phyloP scores from a whole-genome alignment of 352 stramenopile genomes.

The Lagenidium sp. region DNA sequence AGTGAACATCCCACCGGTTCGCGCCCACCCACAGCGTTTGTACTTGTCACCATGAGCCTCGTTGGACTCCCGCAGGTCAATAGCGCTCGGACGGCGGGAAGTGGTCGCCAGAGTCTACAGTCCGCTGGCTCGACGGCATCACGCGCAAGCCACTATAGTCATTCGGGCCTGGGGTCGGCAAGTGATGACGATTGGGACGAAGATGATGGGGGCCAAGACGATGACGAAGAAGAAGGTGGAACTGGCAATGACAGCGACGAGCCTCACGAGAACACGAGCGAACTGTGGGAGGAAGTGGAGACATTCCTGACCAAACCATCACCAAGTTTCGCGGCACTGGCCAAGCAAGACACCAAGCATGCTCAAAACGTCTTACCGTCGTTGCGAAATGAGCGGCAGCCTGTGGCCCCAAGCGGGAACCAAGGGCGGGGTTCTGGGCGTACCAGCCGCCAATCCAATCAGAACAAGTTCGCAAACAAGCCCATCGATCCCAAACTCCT shows the following conservation, averaged over 20 bases:
- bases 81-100: constrained; percentile 14
- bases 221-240: constrained; percentile 19
- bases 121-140: constrained; percentile 34
- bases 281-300: constrained; percentile 68
- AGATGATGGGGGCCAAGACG: constrained; percentile 7
- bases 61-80: constrained; percentile 45
- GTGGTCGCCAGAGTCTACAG: constrained; percentile 20
- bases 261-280: constrained; percentile 26
- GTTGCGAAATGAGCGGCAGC: constrained; percentile 14
- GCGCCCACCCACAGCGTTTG: no score
- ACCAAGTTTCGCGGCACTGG: constrained; percentile 34
- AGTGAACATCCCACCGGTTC: no score
- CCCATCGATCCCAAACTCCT: constrained; percentile 50
- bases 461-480: constrained; percentile 8
- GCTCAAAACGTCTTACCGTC: constrained; percentile 35
- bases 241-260: constrained; percentile 31
- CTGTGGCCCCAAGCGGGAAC: constrained; percentile 6
- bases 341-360: constrained; percentile 23
- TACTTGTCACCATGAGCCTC: constrained; percentile 21
- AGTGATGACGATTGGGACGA: constrained; percentile 12
- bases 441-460: constrained; percentile 6
- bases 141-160: constrained; percentile 22
- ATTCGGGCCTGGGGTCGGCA: background rate
- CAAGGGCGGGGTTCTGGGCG: background rate
- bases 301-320: constrained; percentile 65